Conservation (phyloP, 176 grass and related monocot species). For the Triticum timopheevii region DNA sequence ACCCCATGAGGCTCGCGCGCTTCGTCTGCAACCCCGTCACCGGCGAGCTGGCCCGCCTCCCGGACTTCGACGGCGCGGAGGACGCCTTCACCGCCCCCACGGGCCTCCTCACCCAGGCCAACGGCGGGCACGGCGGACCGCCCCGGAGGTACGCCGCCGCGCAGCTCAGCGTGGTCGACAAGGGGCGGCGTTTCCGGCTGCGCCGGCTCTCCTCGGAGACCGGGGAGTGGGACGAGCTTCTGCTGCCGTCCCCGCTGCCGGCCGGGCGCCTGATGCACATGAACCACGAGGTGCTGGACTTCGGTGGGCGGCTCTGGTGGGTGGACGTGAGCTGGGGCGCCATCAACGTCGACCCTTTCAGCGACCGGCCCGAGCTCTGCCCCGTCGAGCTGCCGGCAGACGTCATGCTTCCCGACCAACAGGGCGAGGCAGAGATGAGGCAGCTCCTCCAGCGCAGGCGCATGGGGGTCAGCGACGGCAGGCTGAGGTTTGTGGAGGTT, state of each 20-base stretch:
- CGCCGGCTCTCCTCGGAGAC: not conserved
- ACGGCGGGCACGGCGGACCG: not conserved
- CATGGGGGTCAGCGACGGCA: conserved; percentile 15
- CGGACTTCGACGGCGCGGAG: not conserved
- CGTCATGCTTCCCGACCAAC: not conserved
- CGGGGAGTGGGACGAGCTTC: not conserved
- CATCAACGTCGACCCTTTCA: not conserved
- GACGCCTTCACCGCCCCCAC: not conserved
- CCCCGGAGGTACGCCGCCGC: not conserved
- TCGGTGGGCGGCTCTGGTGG: not conserved
- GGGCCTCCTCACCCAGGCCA: not conserved
- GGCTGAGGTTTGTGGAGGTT: conserved; percentile 26
- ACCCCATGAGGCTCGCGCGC: not conserved
- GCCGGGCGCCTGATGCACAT: not conserved
- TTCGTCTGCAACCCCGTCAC: not conserved
- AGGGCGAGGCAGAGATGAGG: not conserved
- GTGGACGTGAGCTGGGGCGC: conserved; percentile 1
- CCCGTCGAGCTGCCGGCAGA: conserved; percentile 22
- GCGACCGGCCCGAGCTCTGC: not conserved
- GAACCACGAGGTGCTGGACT: not conserved
- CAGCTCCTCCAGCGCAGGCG: not conserved
- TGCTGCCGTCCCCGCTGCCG: not conserved
- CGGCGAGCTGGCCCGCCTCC: not conserved
- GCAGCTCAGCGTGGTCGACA: not conserved
- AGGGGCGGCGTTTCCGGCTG: not conserved